phyloP scores from a whole-genome alignment of 202 grass and related monocot genomes.

The Zizania palustris region DNA sequence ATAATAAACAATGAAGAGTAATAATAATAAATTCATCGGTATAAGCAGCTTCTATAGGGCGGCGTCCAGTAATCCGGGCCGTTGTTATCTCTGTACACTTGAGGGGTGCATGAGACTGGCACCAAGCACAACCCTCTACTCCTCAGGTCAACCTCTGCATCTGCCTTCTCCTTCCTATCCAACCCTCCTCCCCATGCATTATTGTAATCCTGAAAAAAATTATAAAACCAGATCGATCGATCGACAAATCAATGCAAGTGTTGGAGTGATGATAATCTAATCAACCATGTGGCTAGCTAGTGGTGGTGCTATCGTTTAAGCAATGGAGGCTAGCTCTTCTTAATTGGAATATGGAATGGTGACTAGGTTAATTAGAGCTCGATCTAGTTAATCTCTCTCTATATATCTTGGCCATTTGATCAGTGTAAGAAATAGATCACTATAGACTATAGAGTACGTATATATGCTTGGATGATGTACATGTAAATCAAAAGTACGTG shows the following conservation, averaged over 20 bases:
- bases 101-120: conserved; percentile 77
- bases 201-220: conserved; percentile 65
- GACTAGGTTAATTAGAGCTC: neutral
- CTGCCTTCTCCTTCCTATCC: conserved; percentile 69
- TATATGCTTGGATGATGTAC: neutral
- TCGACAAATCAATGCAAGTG: neutral
- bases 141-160: conserved; percentile 61
- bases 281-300: neutral
- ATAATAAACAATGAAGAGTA: conserved; percentile 23
- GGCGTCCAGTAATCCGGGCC: conserved; percentile 79
- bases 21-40: conserved; percentile 49
- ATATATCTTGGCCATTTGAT: neutral
- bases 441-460: neutral
- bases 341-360: neutral
- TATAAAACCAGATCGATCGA: neutral
- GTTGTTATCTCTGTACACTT: conserved; percentile 70
- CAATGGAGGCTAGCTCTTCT: neutral
- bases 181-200: conserved; percentile 71
- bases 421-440: neutral
- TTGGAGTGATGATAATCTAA: neutral
- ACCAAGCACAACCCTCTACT: conserved; percentile 89
- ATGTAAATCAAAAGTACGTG: neutral
- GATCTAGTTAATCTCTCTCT: no score
- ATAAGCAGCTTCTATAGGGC: conserved; percentile 71
- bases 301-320: neutral